Evolutionary conservation across 441 rosid species (phyloP), one percentile per base, ranked within the genome.

Genomic region (Francoa sonchifolia): DNA sequence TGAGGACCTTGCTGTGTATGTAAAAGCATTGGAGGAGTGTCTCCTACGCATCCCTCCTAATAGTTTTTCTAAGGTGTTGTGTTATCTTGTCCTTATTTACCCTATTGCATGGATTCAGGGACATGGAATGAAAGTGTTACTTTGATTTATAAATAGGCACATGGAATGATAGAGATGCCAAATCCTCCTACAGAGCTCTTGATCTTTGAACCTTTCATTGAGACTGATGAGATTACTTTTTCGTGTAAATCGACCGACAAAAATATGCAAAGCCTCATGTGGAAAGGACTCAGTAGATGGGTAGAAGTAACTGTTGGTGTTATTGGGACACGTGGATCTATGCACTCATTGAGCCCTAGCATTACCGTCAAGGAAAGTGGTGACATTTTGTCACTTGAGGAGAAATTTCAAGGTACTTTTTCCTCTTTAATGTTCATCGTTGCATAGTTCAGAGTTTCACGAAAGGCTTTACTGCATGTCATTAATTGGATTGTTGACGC

Each of bases 141-240:
- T n/a, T n/a, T n/a, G n/a, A 46, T 43, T 35, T 34, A 45, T 63
- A 37, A 35, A 20, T 48, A 89, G 97, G 69, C 73, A 16, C 95
- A 84, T 66, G 94, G 95, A 59, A 70, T 61, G 85, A 84, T 84
- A 50, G 97, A 89, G 79, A 84, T 89, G 97, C 94, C 97, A 48
- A 79, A 63, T 50, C 80, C 89, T 57, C 74, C 89, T 40, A 88
- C 97, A 30, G 82, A 84, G 61, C 54, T 33, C 41, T 53, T 89
- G 66, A 77, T 89, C 52, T 84, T 85, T 21, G 98, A 89, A 63
- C 92, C 98, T 42, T 89, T 84, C 54, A 66, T 85, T 39, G 92
- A 82, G 59, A 89, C 98, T 16, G 94, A 85, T 66, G 98, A 89
- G 46, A 71, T 89, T 46, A 48, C 63, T 47, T 48, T 85, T 64